A percentile compares a stretch with the other conserved stretches of the same genome.
These are phyloP conservation scores for Zygosaccharomyces siamensis DNA, from an alignment of 805 yeast genomes.

Conservation along the genomic window DNA sequence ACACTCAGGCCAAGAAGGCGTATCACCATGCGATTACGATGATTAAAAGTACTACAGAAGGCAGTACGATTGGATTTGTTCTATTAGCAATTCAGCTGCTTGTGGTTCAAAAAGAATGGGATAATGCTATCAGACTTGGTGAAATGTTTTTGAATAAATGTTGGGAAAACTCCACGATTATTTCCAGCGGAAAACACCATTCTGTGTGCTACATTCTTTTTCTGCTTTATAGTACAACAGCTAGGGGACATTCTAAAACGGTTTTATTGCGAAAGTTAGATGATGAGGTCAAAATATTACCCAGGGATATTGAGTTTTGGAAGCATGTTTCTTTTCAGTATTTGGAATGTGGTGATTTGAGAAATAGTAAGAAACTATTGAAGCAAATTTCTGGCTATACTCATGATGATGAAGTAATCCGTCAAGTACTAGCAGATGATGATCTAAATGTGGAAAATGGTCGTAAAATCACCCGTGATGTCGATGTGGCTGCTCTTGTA, in stretches of 20 bases:
- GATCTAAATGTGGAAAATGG: constrained; percentile 16
- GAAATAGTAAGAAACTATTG: constrained; percentile 18
- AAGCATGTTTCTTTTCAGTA: constrained; percentile 28
- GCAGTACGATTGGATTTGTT: constrained; percentile 23
- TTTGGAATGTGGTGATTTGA: constrained; percentile 18
- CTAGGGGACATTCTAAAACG: constrained; percentile 21
- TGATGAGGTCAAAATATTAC: background rate
- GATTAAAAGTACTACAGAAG: constrained; percentile 21
- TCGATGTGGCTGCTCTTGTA: constrained; percentile 25
- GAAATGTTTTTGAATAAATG: constrained; percentile 22
- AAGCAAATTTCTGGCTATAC: constrained; percentile 7
- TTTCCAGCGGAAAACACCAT: constrained; percentile 6
- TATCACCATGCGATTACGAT: constrained; percentile 22
- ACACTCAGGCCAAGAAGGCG: constrained; percentile 29
- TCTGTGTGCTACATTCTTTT: constrained; percentile 22
- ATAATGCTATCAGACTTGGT: constrained; percentile 28
- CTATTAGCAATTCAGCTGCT: constrained; percentile 29
- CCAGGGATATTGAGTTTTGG: constrained; percentile 24
- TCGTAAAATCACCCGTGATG: constrained; percentile 15
- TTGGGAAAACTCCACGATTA: constrained; percentile 2
- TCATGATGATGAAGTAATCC: constrained; percentile 14
- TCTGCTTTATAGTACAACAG: constrained; percentile 23
- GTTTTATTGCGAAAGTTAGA: constrained; percentile 18
- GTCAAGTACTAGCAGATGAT: constrained; percentile 10
- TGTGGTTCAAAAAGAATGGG: constrained; percentile 26